phyloP scores from a whole-genome alignment of 371 early-diverging fungal species.

The Lichtheimia ornata region DNA sequence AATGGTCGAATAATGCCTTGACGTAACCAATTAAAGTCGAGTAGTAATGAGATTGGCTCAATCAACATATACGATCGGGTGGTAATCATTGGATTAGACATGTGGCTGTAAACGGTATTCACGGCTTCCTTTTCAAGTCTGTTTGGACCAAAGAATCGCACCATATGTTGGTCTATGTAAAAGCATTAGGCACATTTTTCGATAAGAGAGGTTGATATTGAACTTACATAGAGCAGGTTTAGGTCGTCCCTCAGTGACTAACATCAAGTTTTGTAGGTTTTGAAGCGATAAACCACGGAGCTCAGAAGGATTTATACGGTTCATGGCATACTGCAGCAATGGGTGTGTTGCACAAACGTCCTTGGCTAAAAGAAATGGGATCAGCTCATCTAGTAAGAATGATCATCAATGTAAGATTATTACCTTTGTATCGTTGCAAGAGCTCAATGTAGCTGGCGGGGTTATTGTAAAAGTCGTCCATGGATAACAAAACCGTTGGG shows the following conservation, averaged over 20 bases:
- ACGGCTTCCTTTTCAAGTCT: slow-evolving; percentile 68
- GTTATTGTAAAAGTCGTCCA: slow-evolving; percentile 29
- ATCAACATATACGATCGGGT: slow-evolving; percentile 80
- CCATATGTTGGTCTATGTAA: slow-evolving; percentile 37
- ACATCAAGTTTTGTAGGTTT: slow-evolving; percentile 68
- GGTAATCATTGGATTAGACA: slow-evolving; percentile 77
- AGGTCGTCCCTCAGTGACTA: slow-evolving; percentile 73
- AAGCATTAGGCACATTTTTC: background rate
- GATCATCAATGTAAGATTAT: background rate
- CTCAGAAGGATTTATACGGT: slow-evolving; percentile 36
- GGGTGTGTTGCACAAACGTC: slow-evolving; percentile 73
- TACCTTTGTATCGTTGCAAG: slow-evolving; percentile 58
- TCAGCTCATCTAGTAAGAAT: background rate
- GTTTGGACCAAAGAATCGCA: slow-evolving; percentile 52
- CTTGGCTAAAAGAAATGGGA: slow-evolving; percentile 47
- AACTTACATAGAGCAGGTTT: slow-evolving; percentile 59
- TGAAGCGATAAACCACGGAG: slow-evolving; percentile 54
- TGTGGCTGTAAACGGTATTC: slow-evolving; percentile 73
- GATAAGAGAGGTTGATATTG: slow-evolving; percentile 2
- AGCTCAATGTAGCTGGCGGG: slow-evolving; percentile 69
- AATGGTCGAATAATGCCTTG: slow-evolving; percentile 66
- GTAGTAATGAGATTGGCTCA: slow-evolving; percentile 63
- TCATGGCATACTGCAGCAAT: slow-evolving; percentile 78
- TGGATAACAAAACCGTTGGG: slow-evolving; percentile 31
- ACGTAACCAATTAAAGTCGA: slow-evolving; percentile 67